A percentile compares a stretch with the other conserved stretches of the same genome.
Conservation (phyloP, 495 filamentous ascomycete genomes). For the Clavariopsis aquatica region DNA sequence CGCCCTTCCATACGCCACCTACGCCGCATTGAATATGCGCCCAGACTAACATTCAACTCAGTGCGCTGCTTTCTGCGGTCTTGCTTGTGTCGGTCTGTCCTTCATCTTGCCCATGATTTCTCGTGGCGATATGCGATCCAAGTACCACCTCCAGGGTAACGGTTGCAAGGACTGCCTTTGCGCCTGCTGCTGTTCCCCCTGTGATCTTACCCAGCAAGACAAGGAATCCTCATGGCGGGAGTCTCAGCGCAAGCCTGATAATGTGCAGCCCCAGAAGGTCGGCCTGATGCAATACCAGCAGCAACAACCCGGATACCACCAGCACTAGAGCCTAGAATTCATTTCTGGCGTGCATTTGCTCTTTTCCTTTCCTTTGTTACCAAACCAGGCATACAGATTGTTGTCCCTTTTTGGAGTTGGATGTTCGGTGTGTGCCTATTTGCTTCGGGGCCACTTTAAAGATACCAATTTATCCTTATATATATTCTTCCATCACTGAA, state of each 20-base stretch:
- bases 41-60: constrained; percentile 8
- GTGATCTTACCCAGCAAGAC: constrained; percentile 56
- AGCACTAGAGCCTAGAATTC: neutral
- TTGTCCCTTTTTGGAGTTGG: too few species aligned
- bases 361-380: too few species aligned
- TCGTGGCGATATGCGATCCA: constrained; percentile 55
- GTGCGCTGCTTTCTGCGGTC: constrained; percentile 34
- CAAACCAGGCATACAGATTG: too few species aligned
- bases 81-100: constrained; percentile 42
- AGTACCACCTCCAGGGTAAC: constrained; percentile 57
- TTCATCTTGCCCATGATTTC: constrained; percentile 56
- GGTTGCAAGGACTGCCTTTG: constrained; percentile 53
- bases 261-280: constrained; percentile 3
- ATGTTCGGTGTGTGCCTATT: too few species aligned
- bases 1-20: neutral
- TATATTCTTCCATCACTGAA: too few species aligned
- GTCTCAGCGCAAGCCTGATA: constrained; percentile 1
- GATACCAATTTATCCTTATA: too few species aligned
- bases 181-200: constrained; percentile 55
- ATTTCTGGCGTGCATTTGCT: too few species aligned
- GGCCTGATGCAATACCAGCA: constrained; percentile 7
- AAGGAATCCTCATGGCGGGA: constrained; percentile 49
- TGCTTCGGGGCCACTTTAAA: too few species aligned
- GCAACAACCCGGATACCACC: neutral
- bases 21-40: neutral